A percentile compares a stretch with the other conserved stretches of the same genome.
These are phyloP conservation scores for Pseudozyma sp. DNA, from an alignment of 1,284 basidiomycete species.

Conservation along the genomic window DNA sequence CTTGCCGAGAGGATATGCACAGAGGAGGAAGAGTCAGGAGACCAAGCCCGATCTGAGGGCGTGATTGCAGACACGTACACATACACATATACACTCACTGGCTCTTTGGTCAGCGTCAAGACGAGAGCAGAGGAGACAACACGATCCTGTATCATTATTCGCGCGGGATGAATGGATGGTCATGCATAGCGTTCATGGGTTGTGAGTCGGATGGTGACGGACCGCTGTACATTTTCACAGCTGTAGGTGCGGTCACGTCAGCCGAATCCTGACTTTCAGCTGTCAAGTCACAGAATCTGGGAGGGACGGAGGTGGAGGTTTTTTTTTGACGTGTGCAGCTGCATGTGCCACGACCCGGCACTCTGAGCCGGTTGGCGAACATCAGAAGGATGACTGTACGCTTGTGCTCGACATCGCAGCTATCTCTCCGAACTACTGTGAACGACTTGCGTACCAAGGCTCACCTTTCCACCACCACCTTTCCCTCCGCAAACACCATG, in stretches of 20 bases:
- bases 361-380: no score
- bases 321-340: constrained; percentile 1
- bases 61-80: background rate
- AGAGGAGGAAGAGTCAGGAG: constrained; percentile 42
- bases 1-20: constrained; percentile 62
- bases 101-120: no score
- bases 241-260: constrained; percentile 6
- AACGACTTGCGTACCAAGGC: background rate
- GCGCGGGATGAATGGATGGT: background rate
- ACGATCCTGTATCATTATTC: no score
- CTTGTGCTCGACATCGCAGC: no score
- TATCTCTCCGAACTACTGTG: no score
- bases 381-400: background rate
- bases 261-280: background rate
- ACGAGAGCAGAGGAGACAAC: no score
- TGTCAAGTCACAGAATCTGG: background rate
- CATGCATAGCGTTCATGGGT: background rate
- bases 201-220: background rate
- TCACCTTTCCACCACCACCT: background rate
- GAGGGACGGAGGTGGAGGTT: constrained; percentile 1
- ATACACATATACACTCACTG: no score
- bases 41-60: constrained; percentile 39
- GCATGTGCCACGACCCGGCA: no score
- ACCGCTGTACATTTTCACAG: background rate
- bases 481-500: constrained; percentile 32